Conservation (phyloP, 805 yeast species). For the Sugiyamaella boreocaroliniensis region DNA sequence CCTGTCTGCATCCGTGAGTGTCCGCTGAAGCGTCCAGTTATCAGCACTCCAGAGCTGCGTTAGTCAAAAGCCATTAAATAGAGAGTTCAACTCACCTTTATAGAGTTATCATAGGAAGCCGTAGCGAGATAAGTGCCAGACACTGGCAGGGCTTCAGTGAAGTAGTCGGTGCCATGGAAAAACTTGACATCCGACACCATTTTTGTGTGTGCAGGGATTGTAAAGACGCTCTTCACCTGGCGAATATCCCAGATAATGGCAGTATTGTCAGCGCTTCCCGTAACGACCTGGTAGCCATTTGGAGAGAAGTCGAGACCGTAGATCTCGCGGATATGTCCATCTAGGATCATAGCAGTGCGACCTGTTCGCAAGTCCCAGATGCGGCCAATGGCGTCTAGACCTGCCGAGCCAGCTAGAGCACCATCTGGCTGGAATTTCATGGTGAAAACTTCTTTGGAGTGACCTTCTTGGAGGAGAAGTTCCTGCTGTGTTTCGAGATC, state of each 20-base stretch:
- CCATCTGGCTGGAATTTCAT: constrained; percentile 69
- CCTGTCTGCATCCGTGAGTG: constrained; percentile 56
- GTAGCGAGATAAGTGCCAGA: constrained; percentile 51
- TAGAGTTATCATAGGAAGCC: constrained; percentile 62
- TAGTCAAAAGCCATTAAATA: neutral
- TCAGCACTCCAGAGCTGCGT: constrained; percentile 50
- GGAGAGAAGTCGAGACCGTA: constrained; percentile 67
- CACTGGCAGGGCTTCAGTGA: neutral
- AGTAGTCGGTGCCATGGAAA: constrained; percentile 23
- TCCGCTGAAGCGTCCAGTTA: constrained; percentile 54
- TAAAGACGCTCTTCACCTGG: constrained; percentile 34
- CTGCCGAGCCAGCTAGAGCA: constrained; percentile 65
- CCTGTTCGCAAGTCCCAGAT: constrained; percentile 90
- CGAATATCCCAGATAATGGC: constrained; percentile 86
- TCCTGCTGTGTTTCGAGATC: constrained; percentile 48
- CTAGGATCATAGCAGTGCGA: constrained; percentile 46
- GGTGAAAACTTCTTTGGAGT: constrained; percentile 61
- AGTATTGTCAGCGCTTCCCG: constrained; percentile 78
- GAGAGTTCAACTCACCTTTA: constrained; percentile 33
- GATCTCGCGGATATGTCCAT: constrained; percentile 68
- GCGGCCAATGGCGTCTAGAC: constrained; percentile 64
- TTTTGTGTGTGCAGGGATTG: constrained; percentile 70
- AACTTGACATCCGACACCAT: constrained; percentile 62
- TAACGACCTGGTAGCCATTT: constrained; percentile 68
- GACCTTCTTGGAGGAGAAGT: constrained; percentile 77